Conservation (phyloP, 2,329 filamentous ascomycete species). For the Aureobasidium vineae region DNA sequence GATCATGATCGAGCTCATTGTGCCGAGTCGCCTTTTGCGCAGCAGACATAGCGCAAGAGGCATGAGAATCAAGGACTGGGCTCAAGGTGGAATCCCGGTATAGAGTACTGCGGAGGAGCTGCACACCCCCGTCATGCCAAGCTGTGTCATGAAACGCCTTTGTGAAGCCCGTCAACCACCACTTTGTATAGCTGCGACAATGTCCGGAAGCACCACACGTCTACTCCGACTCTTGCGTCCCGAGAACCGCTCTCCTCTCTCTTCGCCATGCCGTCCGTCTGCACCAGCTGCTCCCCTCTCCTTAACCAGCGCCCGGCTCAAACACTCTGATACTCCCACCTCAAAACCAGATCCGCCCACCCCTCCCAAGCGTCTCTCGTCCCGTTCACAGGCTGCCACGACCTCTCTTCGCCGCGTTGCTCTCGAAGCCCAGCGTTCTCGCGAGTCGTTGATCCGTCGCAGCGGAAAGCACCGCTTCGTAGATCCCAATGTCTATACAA, state of each 20-base stretch:
- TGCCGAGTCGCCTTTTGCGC: constrained; percentile 34
- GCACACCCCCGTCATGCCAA: constrained; percentile 12
- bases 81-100: neutral
- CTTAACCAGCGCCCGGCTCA: neutral
- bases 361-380: constrained; percentile 48
- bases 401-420: constrained; percentile 81
- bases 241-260: neutral
- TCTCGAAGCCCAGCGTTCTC: constrained; percentile 72
- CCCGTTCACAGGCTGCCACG: constrained; percentile 57
- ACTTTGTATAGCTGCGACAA: neutral
- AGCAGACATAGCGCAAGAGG: constrained; percentile 41
- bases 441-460: constrained; percentile 53
- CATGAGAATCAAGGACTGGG: constrained; percentile 30
- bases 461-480: constrained; percentile 46
- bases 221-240: neutral
- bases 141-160: neutral
- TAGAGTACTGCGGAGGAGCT: neutral
- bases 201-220: neutral
- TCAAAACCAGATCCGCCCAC: neutral
- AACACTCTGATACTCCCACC: neutral
- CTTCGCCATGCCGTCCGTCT: neutral
- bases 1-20: constrained; percentile 14
- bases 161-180: neutral
- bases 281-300: neutral
- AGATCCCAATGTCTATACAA: constrained; percentile 49